These are phyloP conservation scores for Chalciporus sp. DNA, from an alignment of 1,284 basidiomycete genomes.

Conservation along the genomic window DNA sequence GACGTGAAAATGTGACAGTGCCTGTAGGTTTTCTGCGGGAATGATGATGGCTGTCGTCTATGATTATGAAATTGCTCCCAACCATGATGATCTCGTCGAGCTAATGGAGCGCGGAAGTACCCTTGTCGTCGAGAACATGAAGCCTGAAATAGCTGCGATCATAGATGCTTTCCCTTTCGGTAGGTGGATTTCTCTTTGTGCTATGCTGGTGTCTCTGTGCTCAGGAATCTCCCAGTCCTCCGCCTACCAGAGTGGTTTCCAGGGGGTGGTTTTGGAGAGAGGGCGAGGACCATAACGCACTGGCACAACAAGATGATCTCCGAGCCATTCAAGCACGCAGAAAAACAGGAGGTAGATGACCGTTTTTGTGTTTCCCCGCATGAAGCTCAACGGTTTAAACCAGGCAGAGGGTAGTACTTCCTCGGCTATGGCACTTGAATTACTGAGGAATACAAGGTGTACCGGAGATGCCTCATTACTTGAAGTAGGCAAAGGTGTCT, in stretches of 20 bases:
- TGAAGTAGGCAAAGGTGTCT: constrained; percentile 18
- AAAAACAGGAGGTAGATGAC: constrained; percentile 16
- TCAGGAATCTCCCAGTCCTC: constrained; percentile 18
- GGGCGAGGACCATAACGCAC: constrained; percentile 13
- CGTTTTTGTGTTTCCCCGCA: no score
- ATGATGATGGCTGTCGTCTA: constrained; percentile 30
- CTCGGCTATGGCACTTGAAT: constrained; percentile 21
- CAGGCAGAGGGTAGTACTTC: constrained; percentile 14
- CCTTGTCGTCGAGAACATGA: constrained; percentile 17
- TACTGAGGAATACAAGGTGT: constrained; percentile 7
- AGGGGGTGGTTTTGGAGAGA: constrained; percentile 15
- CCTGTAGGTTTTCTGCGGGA: constrained; percentile 21
- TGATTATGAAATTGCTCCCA: constrained; percentile 22
- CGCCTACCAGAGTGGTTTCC: constrained; percentile 28
- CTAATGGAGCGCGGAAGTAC: constrained; percentile 15
- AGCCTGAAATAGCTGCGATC: constrained; percentile 22
- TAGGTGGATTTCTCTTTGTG: not conserved
- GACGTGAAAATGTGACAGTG: not conserved
- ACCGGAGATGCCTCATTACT: constrained; percentile 2
- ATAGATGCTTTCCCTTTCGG: constrained; percentile 26
- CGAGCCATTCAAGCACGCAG: constrained; percentile 22
- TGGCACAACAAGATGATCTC: constrained; percentile 19
- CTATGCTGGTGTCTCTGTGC: no score
- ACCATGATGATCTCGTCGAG: constrained; percentile 24
- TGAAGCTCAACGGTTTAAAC: not conserved